phyloP scores from a whole-genome alignment of 306 rosid genomes.

The Vicia faba region DNA sequence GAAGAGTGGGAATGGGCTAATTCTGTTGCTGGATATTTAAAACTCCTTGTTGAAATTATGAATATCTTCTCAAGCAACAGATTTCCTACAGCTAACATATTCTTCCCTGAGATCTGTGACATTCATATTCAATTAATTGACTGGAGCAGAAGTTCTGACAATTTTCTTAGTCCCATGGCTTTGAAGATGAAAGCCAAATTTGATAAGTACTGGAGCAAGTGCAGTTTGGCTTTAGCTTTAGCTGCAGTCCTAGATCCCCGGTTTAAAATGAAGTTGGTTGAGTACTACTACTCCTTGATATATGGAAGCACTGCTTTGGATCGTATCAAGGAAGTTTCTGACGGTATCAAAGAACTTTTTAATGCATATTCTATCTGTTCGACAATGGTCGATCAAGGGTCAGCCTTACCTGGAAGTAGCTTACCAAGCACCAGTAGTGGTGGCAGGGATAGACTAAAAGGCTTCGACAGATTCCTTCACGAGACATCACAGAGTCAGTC shows the following conservation, averaged over 20 bases:
- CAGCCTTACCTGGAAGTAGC: slow-evolving; percentile 81
- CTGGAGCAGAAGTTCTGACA: slow-evolving; percentile 85
- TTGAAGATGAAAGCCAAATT: slow-evolving; percentile 77
- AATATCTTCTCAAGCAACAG: slow-evolving; percentile 64
- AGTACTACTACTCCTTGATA: slow-evolving; percentile 91
- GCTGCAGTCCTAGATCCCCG: slow-evolving; percentile 94
- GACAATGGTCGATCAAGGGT: slow-evolving; percentile 86
- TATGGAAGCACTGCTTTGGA: slow-evolving; percentile 90
- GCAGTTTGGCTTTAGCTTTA: slow-evolving; percentile 81
- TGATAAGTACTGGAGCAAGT: slow-evolving; percentile 93
- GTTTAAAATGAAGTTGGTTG: slow-evolving; percentile 91
- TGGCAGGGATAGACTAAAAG: slow-evolving; percentile 81
- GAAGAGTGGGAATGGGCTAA: slow-evolving; percentile 80
- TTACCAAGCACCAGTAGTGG: slow-evolving; percentile 67
- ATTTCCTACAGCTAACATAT: slow-evolving; percentile 75
- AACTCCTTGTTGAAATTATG: slow-evolving; percentile 77
- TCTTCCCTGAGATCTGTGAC: slow-evolving; percentile 89
- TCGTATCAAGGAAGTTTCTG: slow-evolving; percentile 86
- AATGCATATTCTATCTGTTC: slow-evolving; percentile 80
- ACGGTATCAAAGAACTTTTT: slow-evolving; percentile 80
- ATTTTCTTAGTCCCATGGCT: slow-evolving; percentile 68
- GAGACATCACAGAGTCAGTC: slow-evolving; percentile 79
- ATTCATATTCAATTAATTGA: slow-evolving; percentile 82
- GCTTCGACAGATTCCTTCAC: slow-evolving; percentile 90
- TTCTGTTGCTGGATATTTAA: slow-evolving; percentile 63